Conservation (phyloP, 148 eudicot genomes). For the Dianthus caryophyllus region DNA sequence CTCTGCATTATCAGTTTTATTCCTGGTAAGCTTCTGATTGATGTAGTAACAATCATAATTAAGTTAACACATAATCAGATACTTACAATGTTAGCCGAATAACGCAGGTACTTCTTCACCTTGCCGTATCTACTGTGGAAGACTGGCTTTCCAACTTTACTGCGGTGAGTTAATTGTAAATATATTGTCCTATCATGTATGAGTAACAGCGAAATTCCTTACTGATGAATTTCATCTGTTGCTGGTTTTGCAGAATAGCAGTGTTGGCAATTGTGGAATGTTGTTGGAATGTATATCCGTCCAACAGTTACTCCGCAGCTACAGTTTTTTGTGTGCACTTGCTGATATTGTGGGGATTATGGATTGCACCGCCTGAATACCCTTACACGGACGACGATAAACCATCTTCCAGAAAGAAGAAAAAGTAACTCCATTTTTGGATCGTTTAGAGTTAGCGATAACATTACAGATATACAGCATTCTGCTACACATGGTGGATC, state of each 20-base stretch:
- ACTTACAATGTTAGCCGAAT: not conserved
- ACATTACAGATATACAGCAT: not conserved
- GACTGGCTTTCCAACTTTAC: slow-evolving; percentile 59
- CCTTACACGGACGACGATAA: slow-evolving; percentile 41
- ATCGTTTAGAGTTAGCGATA: not conserved
- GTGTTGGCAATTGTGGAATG: slow-evolving; percentile 56
- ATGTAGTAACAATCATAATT: not conserved
- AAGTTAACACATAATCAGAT: not conserved
- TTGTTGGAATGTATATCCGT: slow-evolving; percentile 88
- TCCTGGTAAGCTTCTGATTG: slow-evolving; percentile 60
- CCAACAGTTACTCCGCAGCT: slow-evolving; percentile 52
- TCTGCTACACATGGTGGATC: not conserved
- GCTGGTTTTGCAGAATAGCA: slow-evolving; percentile 49
- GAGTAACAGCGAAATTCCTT: not conserved
- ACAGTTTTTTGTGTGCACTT: slow-evolving; percentile 56
- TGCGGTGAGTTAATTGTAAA: slow-evolving; percentile 47
- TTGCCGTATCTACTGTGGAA: slow-evolving; percentile 88
- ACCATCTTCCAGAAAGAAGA: slow-evolving; percentile 35
- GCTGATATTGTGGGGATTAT: slow-evolving; percentile 65
- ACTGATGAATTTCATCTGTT: not conserved
- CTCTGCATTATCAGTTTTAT: slow-evolving; percentile 92
- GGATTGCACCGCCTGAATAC: slow-evolving; percentile 56
- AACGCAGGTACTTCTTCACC: slow-evolving; percentile 85
- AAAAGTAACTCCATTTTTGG: slow-evolving; percentile 20
- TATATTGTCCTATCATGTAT: not conserved